Conservation (phyloP, 805 yeast genomes). For the Spathaspora sp. region DNA sequence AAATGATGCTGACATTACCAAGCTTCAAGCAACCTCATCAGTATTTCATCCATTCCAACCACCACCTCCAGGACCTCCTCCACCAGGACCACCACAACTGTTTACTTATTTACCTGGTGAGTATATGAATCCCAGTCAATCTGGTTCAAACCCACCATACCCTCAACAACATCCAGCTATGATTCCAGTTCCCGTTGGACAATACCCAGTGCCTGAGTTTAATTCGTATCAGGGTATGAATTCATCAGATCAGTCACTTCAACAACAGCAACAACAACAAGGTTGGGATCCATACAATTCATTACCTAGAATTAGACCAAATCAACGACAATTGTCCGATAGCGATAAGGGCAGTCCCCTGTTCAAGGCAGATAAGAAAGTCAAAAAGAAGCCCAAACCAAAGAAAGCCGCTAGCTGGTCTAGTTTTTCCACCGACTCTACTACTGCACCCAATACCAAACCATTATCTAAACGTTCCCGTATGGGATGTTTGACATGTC, state of each 20-base stretch:
- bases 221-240: not conserved
- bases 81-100: conserved; percentile 4
- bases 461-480: conserved; percentile 49
- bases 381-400: not conserved
- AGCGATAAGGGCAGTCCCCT: not conserved
- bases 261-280: conserved; percentile 1
- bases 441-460: conserved; percentile 3
- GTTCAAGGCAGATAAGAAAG: not conserved
- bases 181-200: conserved; percentile 1
- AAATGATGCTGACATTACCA: conserved; percentile 2
- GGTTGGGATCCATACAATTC: conserved; percentile 1
- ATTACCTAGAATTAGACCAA: not conserved
- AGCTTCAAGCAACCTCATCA: conserved; percentile 1
- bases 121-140: conserved; percentile 1
- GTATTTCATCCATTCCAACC: conserved; percentile 3
- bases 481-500: conserved; percentile 75
- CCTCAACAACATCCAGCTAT: conserved; percentile 1
- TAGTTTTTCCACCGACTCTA: not conserved
- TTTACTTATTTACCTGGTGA: conserved; percentile 3
- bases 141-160: conserved; percentile 1
- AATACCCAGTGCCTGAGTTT: not conserved
- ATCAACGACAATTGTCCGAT: not conserved
- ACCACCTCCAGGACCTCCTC: too few relatives aligned
- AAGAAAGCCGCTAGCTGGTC: not conserved
- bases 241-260: not conserved